Evolutionary conservation across 2,329 filamentous ascomycete genomes (phyloP).

Genomic region (Monilinia polystroma): DNA sequence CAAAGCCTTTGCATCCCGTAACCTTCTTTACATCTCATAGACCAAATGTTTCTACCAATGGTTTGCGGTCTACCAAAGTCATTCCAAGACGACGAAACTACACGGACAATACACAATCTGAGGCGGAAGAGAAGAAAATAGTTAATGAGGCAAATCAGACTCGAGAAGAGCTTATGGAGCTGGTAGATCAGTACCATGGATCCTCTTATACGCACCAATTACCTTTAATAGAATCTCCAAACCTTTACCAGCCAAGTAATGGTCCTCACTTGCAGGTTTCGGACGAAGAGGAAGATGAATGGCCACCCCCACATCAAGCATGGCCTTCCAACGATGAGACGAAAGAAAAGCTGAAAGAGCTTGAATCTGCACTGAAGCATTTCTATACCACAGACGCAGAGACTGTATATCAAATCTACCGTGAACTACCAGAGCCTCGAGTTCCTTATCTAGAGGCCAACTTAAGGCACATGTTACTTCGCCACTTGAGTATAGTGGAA

Average conservation of each 20-base stretch:
- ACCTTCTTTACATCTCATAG: slow-evolving; percentile 31
- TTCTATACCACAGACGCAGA: slow-evolving; percentile 31
- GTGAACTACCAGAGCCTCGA: slow-evolving; percentile 39
- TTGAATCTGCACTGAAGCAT: slow-evolving; percentile 31
- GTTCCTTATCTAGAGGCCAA: slow-evolving; percentile 38
- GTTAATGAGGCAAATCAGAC: slow-evolving; percentile 30
- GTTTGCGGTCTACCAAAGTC: slow-evolving; percentile 17
- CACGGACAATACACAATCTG: slow-evolving; percentile 18
- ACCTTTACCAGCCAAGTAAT: slow-evolving; percentile 52
- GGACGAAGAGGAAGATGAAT: slow-evolving; percentile 49
- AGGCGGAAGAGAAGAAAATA: slow-evolving; percentile 13
- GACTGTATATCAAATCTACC: slow-evolving; percentile 41
- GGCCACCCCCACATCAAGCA: slow-evolving; percentile 36
- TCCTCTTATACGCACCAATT: slow-evolving; percentile 54
- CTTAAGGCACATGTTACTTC: slow-evolving; percentile 38
- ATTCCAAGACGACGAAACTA: slow-evolving; percentile 28
- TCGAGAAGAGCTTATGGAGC: slow-evolving; percentile 50
- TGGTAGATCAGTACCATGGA: slow-evolving; percentile 52
- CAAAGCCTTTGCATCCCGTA: slow-evolving; percentile 24
- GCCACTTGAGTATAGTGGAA: slow-evolving; percentile 37
- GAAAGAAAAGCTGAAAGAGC: slow-evolving; percentile 33
- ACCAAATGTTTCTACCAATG: slow-evolving; percentile 24
- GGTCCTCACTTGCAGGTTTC: slow-evolving; percentile 52
- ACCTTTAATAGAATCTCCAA: slow-evolving; percentile 51
- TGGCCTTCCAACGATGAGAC: slow-evolving; percentile 37